phyloP scores from a whole-genome alignment of 345 rosid species.

The Cardamine occulta region DNA sequence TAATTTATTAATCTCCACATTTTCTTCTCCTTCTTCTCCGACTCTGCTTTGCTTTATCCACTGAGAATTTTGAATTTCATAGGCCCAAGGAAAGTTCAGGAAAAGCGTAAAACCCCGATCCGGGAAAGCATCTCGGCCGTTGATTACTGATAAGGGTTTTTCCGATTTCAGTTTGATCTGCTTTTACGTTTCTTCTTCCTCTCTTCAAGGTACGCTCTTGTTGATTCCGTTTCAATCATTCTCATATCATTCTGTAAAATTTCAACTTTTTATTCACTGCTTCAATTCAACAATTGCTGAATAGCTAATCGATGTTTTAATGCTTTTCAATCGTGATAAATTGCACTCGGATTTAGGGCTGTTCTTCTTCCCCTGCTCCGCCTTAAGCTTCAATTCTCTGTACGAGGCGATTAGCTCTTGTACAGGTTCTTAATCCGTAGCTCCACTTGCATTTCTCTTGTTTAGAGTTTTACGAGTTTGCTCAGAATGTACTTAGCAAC shows the following conservation, averaged over 20 bases:
- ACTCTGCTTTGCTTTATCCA: slow-evolving; percentile 31
- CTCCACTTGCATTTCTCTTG: slow-evolving; percentile 4
- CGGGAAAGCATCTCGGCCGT: neutral
- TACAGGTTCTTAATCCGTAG: slow-evolving; percentile 24
- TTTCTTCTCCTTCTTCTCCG: slow-evolving; percentile 22
- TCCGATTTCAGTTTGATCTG: slow-evolving; percentile 31
- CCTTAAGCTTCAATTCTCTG: slow-evolving; percentile 4
- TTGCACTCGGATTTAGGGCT: slow-evolving; percentile 28
- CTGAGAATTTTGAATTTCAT: slow-evolving; percentile 32
- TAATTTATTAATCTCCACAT: slow-evolving; percentile 8
- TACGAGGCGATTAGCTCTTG: slow-evolving; percentile 3
- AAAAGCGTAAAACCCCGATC: slow-evolving; percentile 30
- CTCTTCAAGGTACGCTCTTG: slow-evolving; percentile 24
- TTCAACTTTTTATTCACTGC: neutral
- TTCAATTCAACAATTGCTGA: slow-evolving; percentile 17
- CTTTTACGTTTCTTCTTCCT: slow-evolving; percentile 23
- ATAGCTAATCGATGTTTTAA: neutral
- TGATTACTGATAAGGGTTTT: slow-evolving; percentile 1
- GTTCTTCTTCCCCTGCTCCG: neutral
- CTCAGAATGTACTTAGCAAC: neutral
- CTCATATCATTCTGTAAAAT: slow-evolving; percentile 11
- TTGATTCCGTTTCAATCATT: slow-evolving; percentile 8
- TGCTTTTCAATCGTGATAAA: slow-evolving; percentile 1
- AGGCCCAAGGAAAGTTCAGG: slow-evolving; percentile 3
- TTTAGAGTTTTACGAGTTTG: slow-evolving; percentile 1